Base-by-base conservation (phyloP, 495 filamentous ascomycete genomes). In the Penicillium nucicola region DNA sequence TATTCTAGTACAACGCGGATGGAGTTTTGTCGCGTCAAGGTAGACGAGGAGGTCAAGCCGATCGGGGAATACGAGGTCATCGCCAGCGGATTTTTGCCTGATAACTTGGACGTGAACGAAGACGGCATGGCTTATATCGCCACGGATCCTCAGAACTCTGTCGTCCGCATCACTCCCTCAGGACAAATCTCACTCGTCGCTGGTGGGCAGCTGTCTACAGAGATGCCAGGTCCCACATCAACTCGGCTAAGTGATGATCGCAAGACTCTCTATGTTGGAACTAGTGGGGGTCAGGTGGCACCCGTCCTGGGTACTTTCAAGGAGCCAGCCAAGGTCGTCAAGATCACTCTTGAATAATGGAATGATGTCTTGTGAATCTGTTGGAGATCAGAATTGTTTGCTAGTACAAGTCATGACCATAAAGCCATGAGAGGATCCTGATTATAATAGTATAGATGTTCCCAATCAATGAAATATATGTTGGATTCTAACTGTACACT, bases 91-190 rank as follows among this genome's bases (percentile, higher is more conserved):
- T 58, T 62, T 42, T 42, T 61, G 13, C 54, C 58, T 1, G 71
- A 75, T 40, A 66, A 66, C 48, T 51, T 75, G 25, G 62, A 65
- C 11, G 31, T 73, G 30, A 51, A 57, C 23, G 32, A 54, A 5
- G 67, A 71, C 47, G 71, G 71, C n/a, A 65, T 54, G 14, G 65
- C 68, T 2, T 75, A 68, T 42, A 52, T 75, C 33, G 60, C 61
- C 5, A 69, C 68, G 5, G 64, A 65, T 22, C 42, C 50, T n/a
- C 53, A 62, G 25, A 65, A 62, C 35, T 64, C 62, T 8, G 50
- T 61, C 5, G 55, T 68, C 37, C 53, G 60, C 8, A 50, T 67
- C 30, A 56, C 53, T 10, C 60, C 61, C 3, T 59, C 43, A 9
- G 62, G 60, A 11, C 54, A 61, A 42, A 62, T 58, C n/a, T 55